Conservation (phyloP, 345 rosid species). For the Combretum micranthum region DNA sequence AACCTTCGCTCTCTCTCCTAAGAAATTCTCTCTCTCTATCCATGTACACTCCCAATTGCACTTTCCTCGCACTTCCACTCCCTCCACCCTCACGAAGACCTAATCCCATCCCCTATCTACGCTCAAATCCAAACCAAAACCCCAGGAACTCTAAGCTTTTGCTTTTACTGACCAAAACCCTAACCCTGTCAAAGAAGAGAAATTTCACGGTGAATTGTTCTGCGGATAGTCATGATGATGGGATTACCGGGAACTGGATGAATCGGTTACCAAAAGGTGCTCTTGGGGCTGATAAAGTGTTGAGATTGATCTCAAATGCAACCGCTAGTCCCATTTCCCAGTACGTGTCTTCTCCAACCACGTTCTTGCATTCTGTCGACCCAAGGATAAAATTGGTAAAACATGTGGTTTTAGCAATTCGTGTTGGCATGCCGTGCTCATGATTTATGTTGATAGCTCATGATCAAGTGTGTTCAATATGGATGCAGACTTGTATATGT, state of each 20-base stretch:
- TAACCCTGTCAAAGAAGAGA: constrained; percentile 10
- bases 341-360: constrained; percentile 72
- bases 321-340: constrained; percentile 87
- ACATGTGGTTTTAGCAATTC: neutral
- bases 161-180: constrained; percentile 13
- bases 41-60: constrained; percentile 34
- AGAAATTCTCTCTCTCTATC: neutral
- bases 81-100: constrained; percentile 14
- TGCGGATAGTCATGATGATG: constrained; percentile 14
- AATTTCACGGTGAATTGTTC: constrained; percentile 29
- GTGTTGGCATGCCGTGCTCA: neutral
- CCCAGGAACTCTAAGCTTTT: constrained; percentile 13
- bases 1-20: neutral
- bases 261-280: constrained; percentile 52
- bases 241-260: constrained; percentile 37
- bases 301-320: constrained; percentile 62
- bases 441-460: neutral
- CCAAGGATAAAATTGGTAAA: constrained; percentile 82
- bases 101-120: constrained; percentile 15
- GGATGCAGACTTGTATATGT: neutral
- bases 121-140: neutral
- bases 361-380: constrained; percentile 79
- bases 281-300: constrained; percentile 64
- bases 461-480: neutral
- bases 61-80: constrained; percentile 22